Base-by-base conservation (phyloP, 805 yeast genomes). In the Candida cerambycidarum region DNA sequence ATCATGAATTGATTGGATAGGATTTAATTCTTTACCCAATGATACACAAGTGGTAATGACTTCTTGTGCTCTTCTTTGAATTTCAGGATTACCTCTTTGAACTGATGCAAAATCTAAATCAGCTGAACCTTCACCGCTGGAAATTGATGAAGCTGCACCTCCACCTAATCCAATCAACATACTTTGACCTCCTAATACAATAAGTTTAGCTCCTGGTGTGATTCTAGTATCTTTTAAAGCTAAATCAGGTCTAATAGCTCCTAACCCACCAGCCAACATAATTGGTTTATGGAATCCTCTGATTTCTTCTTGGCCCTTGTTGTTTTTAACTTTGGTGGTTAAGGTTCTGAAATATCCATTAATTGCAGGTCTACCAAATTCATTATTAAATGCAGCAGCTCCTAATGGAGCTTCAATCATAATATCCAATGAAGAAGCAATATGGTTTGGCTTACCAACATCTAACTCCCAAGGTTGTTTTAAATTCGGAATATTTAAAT, bases 161-260 rank as follows among this genome's bases (percentile, higher is more conserved):
- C 99, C 99, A 61, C 99, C 99, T 45, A 93, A 78, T 58, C 99
- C 99, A 66, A 93, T 93, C 56, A 93, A 78, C 98, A 93, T 92
- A 15, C 89, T 87, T 56, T 90, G 96, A 46, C 99, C 99, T 62
- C 99, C 99, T 38, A 93, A 78, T 23, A 93, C 99, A 58, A 93
- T 87, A 50, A 93, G 76, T 42, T 83, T 80, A 13, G 97, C 81
- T 19, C 97, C 97, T 21, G 98, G 95, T 2, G 96, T 87, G 54
- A 93, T 89, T 46, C 80, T 83, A 45, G 81, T 80, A 63, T 89
- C 85, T 66, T 93, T 93, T 53, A 93, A 73, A 5, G 98, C 90
- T 58, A 90, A 80, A 51, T 80, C 88, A 5, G 98, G 98, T 65
- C 99, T 80, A 38, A 92, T 87, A 28, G 97, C 84, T 61, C 99